Conservation (phyloP, 805 yeast species). For the Cyberlindnera euphorbiiphila region DNA sequence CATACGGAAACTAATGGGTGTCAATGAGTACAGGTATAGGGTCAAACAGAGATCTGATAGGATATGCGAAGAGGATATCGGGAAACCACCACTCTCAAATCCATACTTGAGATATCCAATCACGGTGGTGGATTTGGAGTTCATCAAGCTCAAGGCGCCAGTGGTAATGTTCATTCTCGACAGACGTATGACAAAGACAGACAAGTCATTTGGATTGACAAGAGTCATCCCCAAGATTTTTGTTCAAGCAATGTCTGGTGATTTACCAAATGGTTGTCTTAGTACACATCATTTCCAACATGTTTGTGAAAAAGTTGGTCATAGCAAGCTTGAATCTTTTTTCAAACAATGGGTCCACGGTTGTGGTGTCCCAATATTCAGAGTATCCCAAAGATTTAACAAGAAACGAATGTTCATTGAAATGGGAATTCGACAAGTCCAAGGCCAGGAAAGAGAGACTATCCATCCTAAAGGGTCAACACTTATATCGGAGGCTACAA, state of each 20-base stretch:
- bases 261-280: slow-evolving; percentile 69
- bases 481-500: slow-evolving; percentile 38
- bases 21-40: slow-evolving; percentile 72
- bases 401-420: slow-evolving; percentile 92
- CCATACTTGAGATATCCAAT: slow-evolving; percentile 68
- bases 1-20: slow-evolving; percentile 68
- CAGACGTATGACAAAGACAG: slow-evolving; percentile 92
- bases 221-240: slow-evolving; percentile 90
- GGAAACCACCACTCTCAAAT: slow-evolving; percentile 74
- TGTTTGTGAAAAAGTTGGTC: slow-evolving; percentile 93
- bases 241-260: slow-evolving; percentile 94
- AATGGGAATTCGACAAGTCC: slow-evolving; percentile 90
- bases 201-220: slow-evolving; percentile 85
- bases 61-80: slow-evolving; percentile 71
- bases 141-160: slow-evolving; percentile 78
- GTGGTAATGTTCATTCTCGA: slow-evolving; percentile 80
- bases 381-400: slow-evolving; percentile 88
- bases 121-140: slow-evolving; percentile 55
- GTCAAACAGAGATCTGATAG: slow-evolving; percentile 61
- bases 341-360: slow-evolving; percentile 94
- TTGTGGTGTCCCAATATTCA: slow-evolving; percentile 82
- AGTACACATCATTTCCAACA: slow-evolving; percentile 84
- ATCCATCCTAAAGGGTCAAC: slow-evolving; percentile 33
- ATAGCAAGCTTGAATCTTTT: slow-evolving; percentile 74
- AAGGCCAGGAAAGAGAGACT: slow-evolving; percentile 50